A percentile compares a stretch with the other conserved stretches of the same genome.
These are phyloP conservation scores for Diaporthe helianthi DNA, from an alignment of 2,329 filamentous ascomycete species.

Conservation along the genomic window DNA sequence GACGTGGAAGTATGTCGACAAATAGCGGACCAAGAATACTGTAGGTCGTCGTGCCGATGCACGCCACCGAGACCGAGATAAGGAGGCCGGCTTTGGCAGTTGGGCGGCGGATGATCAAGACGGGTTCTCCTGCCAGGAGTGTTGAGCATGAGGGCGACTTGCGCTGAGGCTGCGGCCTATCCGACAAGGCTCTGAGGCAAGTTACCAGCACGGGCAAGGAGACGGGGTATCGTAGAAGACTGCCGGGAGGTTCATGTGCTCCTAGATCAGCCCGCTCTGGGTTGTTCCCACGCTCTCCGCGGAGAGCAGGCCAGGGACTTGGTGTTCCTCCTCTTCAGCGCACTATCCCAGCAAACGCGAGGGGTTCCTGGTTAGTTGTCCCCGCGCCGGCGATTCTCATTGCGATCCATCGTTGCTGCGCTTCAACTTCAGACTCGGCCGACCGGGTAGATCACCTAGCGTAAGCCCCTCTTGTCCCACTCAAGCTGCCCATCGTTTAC, in stretches of 20 bases:
- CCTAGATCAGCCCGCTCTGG: background rate
- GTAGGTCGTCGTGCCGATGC: background rate
- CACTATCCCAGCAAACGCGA: background rate
- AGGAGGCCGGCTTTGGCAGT: background rate
- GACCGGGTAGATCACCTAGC: background rate
- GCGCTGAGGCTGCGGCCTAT: background rate
- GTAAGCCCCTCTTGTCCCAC: conserved; percentile 4
- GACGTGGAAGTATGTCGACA: background rate
- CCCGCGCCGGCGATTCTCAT: background rate
- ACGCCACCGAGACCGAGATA: background rate
- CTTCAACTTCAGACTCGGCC: background rate
- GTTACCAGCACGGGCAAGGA: background rate
- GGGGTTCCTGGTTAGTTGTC: background rate
- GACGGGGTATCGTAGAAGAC: background rate
- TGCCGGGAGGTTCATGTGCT: conserved; percentile 12
- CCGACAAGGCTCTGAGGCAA: background rate
- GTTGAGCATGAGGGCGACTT: background rate
- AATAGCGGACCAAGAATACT: background rate
- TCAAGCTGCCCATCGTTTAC: background rate
- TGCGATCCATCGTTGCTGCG: conserved; percentile 8
- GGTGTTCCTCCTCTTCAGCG: conserved; percentile 17
- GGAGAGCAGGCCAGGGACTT: background rate
- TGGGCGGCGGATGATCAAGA: background rate
- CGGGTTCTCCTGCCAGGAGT: background rate
- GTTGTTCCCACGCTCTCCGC: background rate